Evolutionary conservation across 257 asterid species (phyloP), one percentile per base, ranked within the genome.

Genomic region (Fraxinus quadrangulata): DNA sequence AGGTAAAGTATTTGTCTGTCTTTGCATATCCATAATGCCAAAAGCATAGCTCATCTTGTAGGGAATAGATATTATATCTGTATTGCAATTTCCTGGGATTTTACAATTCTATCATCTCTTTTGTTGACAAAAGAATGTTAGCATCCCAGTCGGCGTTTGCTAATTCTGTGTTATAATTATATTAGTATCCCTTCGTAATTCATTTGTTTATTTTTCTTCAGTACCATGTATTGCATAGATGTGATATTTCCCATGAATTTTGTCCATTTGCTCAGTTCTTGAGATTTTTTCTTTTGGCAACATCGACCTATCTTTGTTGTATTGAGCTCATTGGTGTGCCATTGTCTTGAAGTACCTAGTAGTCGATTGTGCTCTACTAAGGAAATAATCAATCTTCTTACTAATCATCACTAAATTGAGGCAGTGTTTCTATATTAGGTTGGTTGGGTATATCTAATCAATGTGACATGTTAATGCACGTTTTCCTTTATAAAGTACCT

Each of bases 1-100:
- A 91, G 97, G 96, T 88, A 78, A 69, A 23, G 21, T 24, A 34
- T 75, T 7, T 3, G 19, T n/a, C 73, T 63, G 4, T 23, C 24
- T 71, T 42, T 47, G 42, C 66, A 26, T 45, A n/a, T 68, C 31
- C 30, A 5, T 31, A 4, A 19, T 30, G 31, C 61, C n/a, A 49
- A 49, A 49, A 49, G 24, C 24, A 54, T n/a, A 19, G 9, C 19
- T 19, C 65, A 54, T 54, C 7, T 17, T 17, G 63, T 14, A 51
- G 63, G 63, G 19, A 51, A 51, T 51, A 0, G 23, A 51, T 51
- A 17, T 51, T 51, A 19, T 24, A 51, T 51, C 10, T 51, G 63
- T 2, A 6, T 19, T 51, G 24, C 9, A 51, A 51, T 4, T 51
- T 51, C 9, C 63, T 4, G 63, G 63, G 63, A 16, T 51, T 51